Conservation (phyloP, 805 yeast genomes). For the Pichia californica region DNA sequence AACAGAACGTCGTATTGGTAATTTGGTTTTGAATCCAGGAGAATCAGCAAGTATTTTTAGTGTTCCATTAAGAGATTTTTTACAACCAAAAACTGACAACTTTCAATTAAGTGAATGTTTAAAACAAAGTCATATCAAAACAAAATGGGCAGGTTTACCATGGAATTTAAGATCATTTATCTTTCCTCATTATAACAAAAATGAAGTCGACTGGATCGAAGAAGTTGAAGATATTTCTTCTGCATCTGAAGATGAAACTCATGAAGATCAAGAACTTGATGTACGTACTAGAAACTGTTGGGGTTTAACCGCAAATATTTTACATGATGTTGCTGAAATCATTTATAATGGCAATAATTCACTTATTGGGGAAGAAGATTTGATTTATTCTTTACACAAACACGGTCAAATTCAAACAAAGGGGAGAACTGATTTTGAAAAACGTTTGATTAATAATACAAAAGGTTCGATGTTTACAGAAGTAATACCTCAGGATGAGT, state of each 20-base stretch:
- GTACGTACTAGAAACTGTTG: slow-evolving; percentile 60
- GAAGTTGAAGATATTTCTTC: slow-evolving; percentile 55
- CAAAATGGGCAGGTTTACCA: slow-evolving; percentile 67
- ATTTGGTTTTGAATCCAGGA: slow-evolving; percentile 60
- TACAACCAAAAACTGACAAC: slow-evolving; percentile 28
- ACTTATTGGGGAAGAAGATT: slow-evolving; percentile 57
- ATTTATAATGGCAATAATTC: slow-evolving; percentile 35
- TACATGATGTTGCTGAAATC: slow-evolving; percentile 63
- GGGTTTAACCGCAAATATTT: slow-evolving; percentile 77
- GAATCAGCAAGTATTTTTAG: slow-evolving; percentile 68
- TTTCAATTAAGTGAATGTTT: slow-evolving; percentile 29
- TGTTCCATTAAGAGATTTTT: slow-evolving; percentile 60
- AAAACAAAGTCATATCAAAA: slow-evolving; percentile 29
- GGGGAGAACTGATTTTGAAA: slow-evolving; percentile 48
- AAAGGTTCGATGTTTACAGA: slow-evolving; percentile 40
- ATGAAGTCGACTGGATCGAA: slow-evolving; percentile 60
- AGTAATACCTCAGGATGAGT: slow-evolving; percentile 39
- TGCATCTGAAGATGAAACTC: slow-evolving; percentile 41
- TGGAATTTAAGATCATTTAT: slow-evolving; percentile 60
- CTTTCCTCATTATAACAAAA: slow-evolving; percentile 46
- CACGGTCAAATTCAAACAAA: slow-evolving; percentile 45
- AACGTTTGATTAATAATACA: slow-evolving; percentile 39
- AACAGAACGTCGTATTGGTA: slow-evolving; percentile 17
- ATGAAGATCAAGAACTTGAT: slow-evolving; percentile 33
- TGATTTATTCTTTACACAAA: slow-evolving; percentile 47